phyloP scores from a whole-genome alignment of 345 rosid genomes.

The Eucalyptus caleyi region DNA sequence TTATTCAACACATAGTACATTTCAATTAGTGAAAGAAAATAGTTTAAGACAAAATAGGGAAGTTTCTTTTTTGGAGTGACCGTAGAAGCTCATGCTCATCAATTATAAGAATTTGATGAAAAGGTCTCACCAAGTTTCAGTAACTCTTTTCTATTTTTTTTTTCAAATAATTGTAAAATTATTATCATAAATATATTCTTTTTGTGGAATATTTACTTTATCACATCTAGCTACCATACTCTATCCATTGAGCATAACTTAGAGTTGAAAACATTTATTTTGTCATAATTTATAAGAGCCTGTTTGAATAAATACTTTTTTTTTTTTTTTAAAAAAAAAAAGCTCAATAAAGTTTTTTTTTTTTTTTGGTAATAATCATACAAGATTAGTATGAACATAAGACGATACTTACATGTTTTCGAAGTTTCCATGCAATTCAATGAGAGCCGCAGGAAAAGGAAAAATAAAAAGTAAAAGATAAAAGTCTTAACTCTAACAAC shows the following conservation, averaged over 20 bases:
- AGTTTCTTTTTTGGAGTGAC: background rate
- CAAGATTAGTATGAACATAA: background rate
- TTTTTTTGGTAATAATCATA: background rate
- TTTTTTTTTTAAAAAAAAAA: accelerated
- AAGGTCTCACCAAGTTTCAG: background rate
- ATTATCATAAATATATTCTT: background rate
- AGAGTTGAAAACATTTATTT: background rate
- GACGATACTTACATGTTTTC: background rate
- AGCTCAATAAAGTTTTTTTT: background rate
- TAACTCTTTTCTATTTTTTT: background rate
- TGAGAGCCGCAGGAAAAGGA: background rate
- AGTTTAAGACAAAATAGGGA: background rate
- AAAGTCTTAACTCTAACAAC: accelerated
- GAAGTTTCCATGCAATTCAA: background rate
- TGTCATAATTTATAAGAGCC: accelerated
- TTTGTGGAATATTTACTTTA: accelerated
- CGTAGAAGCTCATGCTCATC: background rate
- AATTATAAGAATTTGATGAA: background rate
- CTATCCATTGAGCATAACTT: background rate
- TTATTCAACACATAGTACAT: background rate
- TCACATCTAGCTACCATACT: background rate
- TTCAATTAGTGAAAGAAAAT: background rate
- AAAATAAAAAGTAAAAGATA: background rate
- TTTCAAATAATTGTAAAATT: background rate
- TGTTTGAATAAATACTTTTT: background rate